These are phyloP conservation scores for Oryza glumipatula DNA, from an alignment of 176 grass and related monocot genomes.

Conservation along the genomic window DNA sequence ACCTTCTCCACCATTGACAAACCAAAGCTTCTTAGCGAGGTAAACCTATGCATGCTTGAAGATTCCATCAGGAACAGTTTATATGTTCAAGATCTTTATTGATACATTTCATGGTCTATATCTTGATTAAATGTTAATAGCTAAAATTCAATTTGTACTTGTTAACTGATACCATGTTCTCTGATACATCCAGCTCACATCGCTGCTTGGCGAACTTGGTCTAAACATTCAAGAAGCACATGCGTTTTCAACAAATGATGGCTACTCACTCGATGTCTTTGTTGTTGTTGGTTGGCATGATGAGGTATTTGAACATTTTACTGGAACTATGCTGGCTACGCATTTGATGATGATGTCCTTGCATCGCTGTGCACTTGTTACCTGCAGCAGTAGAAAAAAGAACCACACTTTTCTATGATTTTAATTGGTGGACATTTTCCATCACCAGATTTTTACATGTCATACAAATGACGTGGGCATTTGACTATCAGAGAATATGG, in stretches of 20 bases:
- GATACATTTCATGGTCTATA: constrained; percentile 22
- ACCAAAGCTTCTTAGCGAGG: constrained; percentile 98
- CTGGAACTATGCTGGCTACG: constrained; percentile 15
- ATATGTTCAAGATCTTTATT: neutral
- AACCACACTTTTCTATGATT: neutral
- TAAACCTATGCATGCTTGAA: constrained; percentile 45
- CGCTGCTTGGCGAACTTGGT: constrained; percentile 89
- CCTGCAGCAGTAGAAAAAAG: neutral
- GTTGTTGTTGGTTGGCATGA: constrained; percentile 96
- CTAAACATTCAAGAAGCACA: constrained; percentile 99
- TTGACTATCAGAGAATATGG: neutral
- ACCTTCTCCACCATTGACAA: constrained; percentile 95
- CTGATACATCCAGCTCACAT: constrained; percentile 68
- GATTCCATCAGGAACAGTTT: constrained; percentile 15
- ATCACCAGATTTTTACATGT: neutral
- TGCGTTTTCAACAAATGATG: constrained; percentile 98
- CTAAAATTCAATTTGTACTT: constrained; percentile 10
- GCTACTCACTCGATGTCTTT: constrained; percentile 95
- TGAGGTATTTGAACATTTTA: constrained; percentile 61
- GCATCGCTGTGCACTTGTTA: neutral
- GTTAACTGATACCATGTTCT: constrained; percentile 29
- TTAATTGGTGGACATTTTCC: neutral
- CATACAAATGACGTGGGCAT: neutral
- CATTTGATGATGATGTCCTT: neutral
- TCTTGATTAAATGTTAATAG: constrained; percentile 1